Evolutionary conservation across 495 filamentous ascomycete genomes (phyloP).

Genomic region (Lasiosphaeriaceae sp.): DNA sequence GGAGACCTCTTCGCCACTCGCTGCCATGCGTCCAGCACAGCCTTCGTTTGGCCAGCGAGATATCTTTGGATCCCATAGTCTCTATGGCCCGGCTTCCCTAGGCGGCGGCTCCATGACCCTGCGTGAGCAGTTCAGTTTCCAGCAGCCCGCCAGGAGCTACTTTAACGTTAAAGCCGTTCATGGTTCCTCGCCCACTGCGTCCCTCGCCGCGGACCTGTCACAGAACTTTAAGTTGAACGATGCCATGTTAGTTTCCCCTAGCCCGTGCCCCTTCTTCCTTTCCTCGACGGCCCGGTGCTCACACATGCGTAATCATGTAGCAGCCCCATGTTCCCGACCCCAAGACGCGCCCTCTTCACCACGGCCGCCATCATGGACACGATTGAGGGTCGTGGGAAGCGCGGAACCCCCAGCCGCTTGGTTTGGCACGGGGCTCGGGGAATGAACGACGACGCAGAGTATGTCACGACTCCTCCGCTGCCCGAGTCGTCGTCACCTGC

Average conservation of each 20-base stretch:
- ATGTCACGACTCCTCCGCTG: slow-evolving; percentile 77
- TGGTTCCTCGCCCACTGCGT: slow-evolving; percentile 86
- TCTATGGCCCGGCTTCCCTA: slow-evolving; percentile 52
- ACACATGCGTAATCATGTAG: slow-evolving; percentile 19
- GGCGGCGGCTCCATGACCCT: slow-evolving; percentile 58
- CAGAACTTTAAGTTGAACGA: slow-evolving; percentile 93
- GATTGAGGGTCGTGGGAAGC: slow-evolving; percentile 68
- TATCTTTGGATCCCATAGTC: slow-evolving; percentile 43
- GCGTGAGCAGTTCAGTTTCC: slow-evolving; percentile 54
- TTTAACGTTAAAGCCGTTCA: slow-evolving; percentile 69
- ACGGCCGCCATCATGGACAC: slow-evolving; percentile 62
- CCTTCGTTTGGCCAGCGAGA: slow-evolving; percentile 45
- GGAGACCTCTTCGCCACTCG: slow-evolving; percentile 91
- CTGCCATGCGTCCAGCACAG: slow-evolving; percentile 84
- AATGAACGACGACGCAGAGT: slow-evolving; percentile 48
- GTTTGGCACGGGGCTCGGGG: slow-evolving; percentile 18
- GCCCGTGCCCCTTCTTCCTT: not conserved
- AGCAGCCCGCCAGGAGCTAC: slow-evolving; percentile 58
- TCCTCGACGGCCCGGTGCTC: slow-evolving; percentile 13
- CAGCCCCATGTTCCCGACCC: slow-evolving; percentile 89
- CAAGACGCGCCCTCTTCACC: slow-evolving; percentile 89
- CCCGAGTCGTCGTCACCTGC: slow-evolving; percentile 75
- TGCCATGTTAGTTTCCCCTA: slow-evolving; percentile 61
- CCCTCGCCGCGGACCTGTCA: slow-evolving; percentile 86
- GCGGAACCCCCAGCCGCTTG: slow-evolving; percentile 34